Percentiles rank a stretch among this genome's conserved stretches.
Conservation (phyloP, 169 alveolate genomes). For the Babesia gibsoni region DNA sequence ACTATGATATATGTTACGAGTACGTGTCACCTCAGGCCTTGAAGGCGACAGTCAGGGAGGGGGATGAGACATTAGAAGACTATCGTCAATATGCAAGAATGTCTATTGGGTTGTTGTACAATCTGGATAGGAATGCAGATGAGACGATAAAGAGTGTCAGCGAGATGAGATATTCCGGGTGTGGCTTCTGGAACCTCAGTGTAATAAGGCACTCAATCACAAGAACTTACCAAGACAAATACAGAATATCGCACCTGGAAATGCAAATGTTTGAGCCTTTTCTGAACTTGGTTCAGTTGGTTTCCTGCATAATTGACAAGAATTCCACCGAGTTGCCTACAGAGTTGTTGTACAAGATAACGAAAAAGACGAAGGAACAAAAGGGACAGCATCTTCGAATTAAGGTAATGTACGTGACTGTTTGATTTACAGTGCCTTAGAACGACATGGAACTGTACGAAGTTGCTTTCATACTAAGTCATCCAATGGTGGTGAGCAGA, state of each 20-base stretch:
- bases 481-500: constrained; percentile 32
- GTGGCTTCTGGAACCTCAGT: constrained; percentile 37
- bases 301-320: constrained; percentile 17
- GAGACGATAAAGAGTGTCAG: constrained; percentile 26
- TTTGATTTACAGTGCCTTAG: not conserved
- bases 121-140: constrained; percentile 26
- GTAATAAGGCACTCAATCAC: constrained; percentile 55
- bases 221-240: constrained; percentile 43
- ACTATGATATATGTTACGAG: constrained; percentile 15
- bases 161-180: constrained; percentile 13
- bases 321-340: constrained; percentile 35
- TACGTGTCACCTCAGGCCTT: not conserved
- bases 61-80: not conserved
- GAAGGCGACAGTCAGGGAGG: not conserved
- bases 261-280: constrained; percentile 50
- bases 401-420: constrained; percentile 9
- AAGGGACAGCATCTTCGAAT: constrained; percentile 2
- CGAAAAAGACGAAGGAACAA: constrained; percentile 11
- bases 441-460: constrained; percentile 61
- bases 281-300: constrained; percentile 21
- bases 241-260: constrained; percentile 8
- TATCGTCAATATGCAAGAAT: constrained; percentile 9
- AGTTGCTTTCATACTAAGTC: constrained; percentile 45
- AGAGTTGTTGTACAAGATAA: constrained; percentile 10
- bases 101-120: constrained; percentile 14